Evolutionary conservation across 2,329 filamentous ascomycete genomes (phyloP).

Genomic region (Didymella arachidicola): DNA sequence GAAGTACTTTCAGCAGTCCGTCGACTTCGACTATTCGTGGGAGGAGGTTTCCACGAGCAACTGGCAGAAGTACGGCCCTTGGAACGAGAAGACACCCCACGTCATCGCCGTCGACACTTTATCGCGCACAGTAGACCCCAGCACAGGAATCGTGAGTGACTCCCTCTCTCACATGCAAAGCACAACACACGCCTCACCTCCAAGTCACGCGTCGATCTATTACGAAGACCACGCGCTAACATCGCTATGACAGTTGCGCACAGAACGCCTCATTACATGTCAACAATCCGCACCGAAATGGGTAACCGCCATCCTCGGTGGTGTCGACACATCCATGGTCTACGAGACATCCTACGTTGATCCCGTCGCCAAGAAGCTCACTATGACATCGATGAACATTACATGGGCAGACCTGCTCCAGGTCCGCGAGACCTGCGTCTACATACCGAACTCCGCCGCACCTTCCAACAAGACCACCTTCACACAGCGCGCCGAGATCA

Average conservation of each 20-base stretch:
- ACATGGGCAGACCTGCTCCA: constrained; percentile 90
- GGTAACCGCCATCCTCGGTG: constrained; percentile 81
- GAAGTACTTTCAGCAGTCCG: constrained; percentile 93
- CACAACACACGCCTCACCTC: background rate
- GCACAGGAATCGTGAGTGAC: constrained; percentile 70
- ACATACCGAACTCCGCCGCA: constrained; percentile 66
- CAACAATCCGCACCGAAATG: constrained; percentile 76
- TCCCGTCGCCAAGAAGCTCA: constrained; percentile 81
- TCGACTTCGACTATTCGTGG: constrained; percentile 98
- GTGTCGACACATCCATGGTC: constrained; percentile 82
- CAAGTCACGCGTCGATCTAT: constrained; percentile 6
- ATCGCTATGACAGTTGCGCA: constrained; percentile 64
- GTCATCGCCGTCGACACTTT: constrained; percentile 95
- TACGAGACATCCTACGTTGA: constrained; percentile 98
- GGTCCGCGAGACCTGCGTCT: constrained; percentile 91
- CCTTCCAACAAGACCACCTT: constrained; percentile 75
- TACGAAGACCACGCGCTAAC: constrained; percentile 18
- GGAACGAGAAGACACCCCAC: constrained; percentile 98
- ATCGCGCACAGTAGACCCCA: constrained; percentile 70
- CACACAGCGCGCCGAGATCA: constrained; percentile 88
- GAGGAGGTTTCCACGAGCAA: constrained; percentile 97
- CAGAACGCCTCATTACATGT: constrained; percentile 72
- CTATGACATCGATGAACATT: constrained; percentile 95
- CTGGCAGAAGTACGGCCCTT: constrained; percentile 98
- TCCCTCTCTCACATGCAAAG: constrained; percentile 18